These are phyloP conservation scores for Eucalyptus erythrocorys DNA, from an alignment of 345 rosid species.

Conservation along the genomic window DNA sequence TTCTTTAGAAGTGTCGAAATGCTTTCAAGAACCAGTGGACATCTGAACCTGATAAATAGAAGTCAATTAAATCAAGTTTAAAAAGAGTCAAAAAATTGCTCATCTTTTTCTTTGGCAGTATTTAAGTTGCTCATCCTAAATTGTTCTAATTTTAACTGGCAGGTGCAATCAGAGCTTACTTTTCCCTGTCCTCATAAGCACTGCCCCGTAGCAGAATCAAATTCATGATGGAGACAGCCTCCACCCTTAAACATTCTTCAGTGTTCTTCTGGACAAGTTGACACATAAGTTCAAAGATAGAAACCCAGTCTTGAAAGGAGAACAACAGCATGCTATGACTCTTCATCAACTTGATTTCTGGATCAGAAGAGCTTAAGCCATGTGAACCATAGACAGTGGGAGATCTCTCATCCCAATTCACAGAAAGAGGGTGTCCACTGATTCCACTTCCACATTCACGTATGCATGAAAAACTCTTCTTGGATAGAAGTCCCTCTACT, in stretches of 20 bases:
- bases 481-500: constrained; percentile 28
- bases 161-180: constrained; percentile 21
- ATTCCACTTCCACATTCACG: constrained; percentile 5
- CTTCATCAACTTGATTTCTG: constrained; percentile 13
- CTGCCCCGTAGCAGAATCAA: constrained; percentile 44
- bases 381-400: background rate
- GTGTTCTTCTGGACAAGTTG: constrained; percentile 28
- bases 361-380: constrained; percentile 2
- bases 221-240: constrained; percentile 76
- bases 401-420: constrained; percentile 7
- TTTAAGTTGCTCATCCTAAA: background rate
- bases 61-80: background rate
- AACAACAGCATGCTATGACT: constrained; percentile 2
- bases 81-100: background rate
- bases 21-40: constrained; percentile 26
- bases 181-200: constrained; percentile 53
- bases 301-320: constrained; percentile 38
- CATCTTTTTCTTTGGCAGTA: background rate
- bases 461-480: background rate
- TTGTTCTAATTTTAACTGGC: background rate
- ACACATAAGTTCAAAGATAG: constrained; percentile 41
- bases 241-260: constrained; percentile 45
- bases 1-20: constrained; percentile 41
- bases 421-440: background rate
- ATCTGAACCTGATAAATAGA: constrained; percentile 36